phyloP scores from a whole-genome alignment of 1,284 basidiomycete species.

The Schizophyllum amplum region DNA sequence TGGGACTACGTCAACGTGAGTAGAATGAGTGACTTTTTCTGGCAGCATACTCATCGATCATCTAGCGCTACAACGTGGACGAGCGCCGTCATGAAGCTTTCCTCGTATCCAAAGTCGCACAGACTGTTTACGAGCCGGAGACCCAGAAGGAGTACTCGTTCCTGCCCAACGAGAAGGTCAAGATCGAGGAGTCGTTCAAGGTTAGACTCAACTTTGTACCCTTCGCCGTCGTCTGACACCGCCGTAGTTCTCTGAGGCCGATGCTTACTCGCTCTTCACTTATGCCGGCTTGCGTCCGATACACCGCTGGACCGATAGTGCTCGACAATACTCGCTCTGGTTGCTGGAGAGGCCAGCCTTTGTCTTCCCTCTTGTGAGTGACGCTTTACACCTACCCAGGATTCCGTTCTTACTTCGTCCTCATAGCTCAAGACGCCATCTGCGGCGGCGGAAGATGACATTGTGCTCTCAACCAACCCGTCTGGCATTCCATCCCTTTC shows the following conservation, averaged over 20 bases:
- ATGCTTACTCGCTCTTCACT: constrained; percentile 70
- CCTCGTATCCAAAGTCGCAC: constrained; percentile 61
- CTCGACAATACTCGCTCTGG: constrained; percentile 80
- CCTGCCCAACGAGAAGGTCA: constrained; percentile 73
- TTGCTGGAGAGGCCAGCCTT: constrained; percentile 84
- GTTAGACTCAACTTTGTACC: constrained; percentile 28
- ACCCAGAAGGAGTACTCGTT: constrained; percentile 28
- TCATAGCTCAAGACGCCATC: background rate
- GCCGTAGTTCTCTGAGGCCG: constrained; percentile 72
- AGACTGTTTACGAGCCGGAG: constrained; percentile 51
- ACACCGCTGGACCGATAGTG: constrained; percentile 78
- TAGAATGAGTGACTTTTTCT: background rate
- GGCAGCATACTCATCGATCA: background rate
- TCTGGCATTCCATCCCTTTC: constrained; percentile 67
- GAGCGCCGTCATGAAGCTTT: constrained; percentile 84
- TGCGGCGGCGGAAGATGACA: constrained; percentile 14
- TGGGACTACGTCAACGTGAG: constrained; percentile 72
- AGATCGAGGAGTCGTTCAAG: constrained; percentile 88
- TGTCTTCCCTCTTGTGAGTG: constrained; percentile 48
- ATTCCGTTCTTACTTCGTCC: background rate
- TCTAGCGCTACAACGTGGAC: background rate
- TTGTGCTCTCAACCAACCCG: constrained; percentile 25
- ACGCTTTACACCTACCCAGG: background rate
- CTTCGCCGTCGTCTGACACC: constrained; percentile 3
- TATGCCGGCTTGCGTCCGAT: constrained; percentile 78